Percentiles rank a stretch among this genome's conserved stretches.
phyloP scores from a whole-genome alignment of 2,329 filamentous ascomycete species.

The Cladosporium phlei region DNA sequence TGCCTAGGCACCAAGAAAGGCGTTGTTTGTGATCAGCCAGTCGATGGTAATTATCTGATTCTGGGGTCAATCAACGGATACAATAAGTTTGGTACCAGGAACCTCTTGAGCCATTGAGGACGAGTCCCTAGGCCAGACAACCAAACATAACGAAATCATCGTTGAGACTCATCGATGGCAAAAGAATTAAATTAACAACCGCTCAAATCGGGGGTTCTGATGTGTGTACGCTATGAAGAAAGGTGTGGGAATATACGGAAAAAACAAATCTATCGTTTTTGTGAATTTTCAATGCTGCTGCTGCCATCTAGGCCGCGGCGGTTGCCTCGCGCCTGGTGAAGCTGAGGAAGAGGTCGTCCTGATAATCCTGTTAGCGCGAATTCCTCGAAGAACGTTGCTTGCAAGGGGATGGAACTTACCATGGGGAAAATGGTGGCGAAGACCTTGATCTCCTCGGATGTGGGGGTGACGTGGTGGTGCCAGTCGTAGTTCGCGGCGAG shows the following conservation, averaged over 20 bases:
- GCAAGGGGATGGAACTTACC: slow-evolving; percentile 51
- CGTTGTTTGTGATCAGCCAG: too few relatives aligned
- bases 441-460: slow-evolving; percentile 92
- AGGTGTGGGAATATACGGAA: neutral
- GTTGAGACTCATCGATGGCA: too few relatives aligned
- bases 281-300: too few relatives aligned
- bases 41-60: too few relatives aligned
- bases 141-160: too few relatives aligned
- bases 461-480: slow-evolving; percentile 77
- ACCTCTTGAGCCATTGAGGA: too few relatives aligned
- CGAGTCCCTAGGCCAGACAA: too few relatives aligned
- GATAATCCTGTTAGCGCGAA: neutral
- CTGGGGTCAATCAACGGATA: too few relatives aligned
- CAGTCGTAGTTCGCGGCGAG: slow-evolving; percentile 55
- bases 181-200: slow-evolving; percentile 9
- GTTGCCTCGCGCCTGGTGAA: slow-evolving; percentile 13
- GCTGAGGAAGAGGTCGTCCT: slow-evolving; percentile 16
- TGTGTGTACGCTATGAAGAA: neutral
- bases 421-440: slow-evolving; percentile 97
- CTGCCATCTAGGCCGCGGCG: neutral
- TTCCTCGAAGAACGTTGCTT: neutral
- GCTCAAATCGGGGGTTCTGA: neutral
- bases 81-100: too few relatives aligned
- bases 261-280: neutral
- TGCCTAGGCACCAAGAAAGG: too few relatives aligned